Percentiles rank a stretch among this genome's conserved stretches.
Conservation (phyloP, 805 yeast genomes). For the Saturnispora quitensis region DNA sequence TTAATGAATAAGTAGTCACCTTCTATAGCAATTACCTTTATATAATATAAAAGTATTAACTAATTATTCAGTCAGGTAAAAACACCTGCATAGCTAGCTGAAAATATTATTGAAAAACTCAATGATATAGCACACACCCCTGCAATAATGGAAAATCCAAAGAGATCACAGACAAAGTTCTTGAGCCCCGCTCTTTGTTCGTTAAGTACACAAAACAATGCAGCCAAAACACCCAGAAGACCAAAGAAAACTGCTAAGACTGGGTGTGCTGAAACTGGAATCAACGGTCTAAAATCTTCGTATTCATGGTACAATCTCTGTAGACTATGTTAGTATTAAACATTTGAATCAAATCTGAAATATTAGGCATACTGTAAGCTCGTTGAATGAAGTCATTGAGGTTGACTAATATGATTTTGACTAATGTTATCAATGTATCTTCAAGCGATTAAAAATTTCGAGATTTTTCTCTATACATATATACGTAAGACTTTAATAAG, state of each 20-base stretch:
- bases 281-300: background rate
- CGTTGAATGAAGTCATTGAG: background rate
- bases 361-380: background rate
- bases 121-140: background rate
- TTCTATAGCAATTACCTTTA: background rate
- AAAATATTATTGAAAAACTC: constrained; percentile 6
- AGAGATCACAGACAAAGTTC: background rate
- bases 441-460: background rate
- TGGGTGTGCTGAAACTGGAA: constrained; percentile 1
- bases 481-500: background rate
- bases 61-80: background rate
- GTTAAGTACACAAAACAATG: constrained; percentile 2
- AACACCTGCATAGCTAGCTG: constrained; percentile 6
- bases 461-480: background rate
- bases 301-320: background rate
- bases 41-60: background rate
- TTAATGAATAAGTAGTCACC: background rate
- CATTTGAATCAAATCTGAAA: background rate
- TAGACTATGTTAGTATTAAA: background rate
- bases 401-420: background rate
- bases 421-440: background rate
- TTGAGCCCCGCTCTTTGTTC: background rate
- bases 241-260: constrained; percentile 1
- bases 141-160: background rate
- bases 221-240: background rate